phyloP scores from a whole-genome alignment of 2,329 filamentous ascomycete species.

The Emydomyces testavorans region DNA sequence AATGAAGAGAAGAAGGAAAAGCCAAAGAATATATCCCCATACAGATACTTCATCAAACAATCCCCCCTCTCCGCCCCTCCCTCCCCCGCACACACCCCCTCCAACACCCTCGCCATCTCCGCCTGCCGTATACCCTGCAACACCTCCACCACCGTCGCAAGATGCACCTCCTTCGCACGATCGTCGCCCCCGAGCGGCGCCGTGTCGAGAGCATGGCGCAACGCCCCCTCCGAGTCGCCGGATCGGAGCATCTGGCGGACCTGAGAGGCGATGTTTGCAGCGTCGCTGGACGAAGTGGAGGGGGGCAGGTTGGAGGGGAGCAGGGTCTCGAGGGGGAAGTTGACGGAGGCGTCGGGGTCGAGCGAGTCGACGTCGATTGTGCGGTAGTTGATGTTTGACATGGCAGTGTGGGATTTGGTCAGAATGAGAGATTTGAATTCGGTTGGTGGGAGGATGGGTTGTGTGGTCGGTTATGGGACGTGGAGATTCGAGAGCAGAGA shows the following conservation, averaged over 20 bases:
- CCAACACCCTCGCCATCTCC: constrained; percentile 84
- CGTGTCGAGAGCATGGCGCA: constrained; percentile 72
- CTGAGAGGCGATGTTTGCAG: constrained; percentile 65
- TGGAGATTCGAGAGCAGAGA: not conserved
- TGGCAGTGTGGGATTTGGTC: not conserved
- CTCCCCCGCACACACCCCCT: constrained; percentile 63
- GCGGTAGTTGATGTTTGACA: constrained; percentile 52
- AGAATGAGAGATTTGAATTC: not conserved
- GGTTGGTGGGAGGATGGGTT: not conserved
- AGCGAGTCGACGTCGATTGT: constrained; percentile 91
- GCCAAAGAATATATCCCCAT: constrained; percentile 29
- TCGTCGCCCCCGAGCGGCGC: constrained; percentile 54
- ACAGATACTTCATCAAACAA: constrained; percentile 96
- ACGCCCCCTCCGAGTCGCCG: constrained; percentile 75
- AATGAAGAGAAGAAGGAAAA: not conserved
- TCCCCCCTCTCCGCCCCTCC: constrained; percentile 79
- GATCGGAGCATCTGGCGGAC: constrained; percentile 77
- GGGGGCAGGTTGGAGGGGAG: constrained; percentile 57
- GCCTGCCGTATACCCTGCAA: constrained; percentile 91
- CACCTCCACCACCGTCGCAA: constrained; percentile 82
- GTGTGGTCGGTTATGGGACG: not conserved
- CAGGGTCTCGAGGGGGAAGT: constrained; percentile 81
- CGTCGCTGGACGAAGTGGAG: constrained; percentile 64
- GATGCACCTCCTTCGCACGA: constrained; percentile 63
- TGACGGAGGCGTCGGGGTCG: constrained; percentile 76